These are phyloP conservation scores for Sphaerulina vaccinii DNA, from an alignment of 2,329 filamentous ascomycete species.

Conservation along the genomic window DNA sequence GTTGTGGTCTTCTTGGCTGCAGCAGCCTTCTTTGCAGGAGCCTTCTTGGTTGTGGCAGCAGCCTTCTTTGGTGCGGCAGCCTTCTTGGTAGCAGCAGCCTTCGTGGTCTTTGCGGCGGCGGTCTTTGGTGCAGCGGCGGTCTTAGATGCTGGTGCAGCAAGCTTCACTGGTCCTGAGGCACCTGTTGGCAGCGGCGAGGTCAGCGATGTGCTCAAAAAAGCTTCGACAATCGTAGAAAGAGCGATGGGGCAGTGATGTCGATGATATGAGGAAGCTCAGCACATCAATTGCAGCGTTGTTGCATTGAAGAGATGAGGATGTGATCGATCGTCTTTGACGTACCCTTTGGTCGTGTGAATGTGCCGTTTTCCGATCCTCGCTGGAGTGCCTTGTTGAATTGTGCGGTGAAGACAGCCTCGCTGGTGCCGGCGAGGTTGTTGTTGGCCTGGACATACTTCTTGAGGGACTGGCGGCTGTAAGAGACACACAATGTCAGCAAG, in stretches of 20 bases:
- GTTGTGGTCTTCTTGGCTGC: constrained; percentile 51
- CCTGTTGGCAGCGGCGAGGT: constrained; percentile 49
- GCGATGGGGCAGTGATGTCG: constrained; percentile 8
- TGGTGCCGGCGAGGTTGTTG: constrained; percentile 60
- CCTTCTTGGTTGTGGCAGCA: constrained; percentile 40
- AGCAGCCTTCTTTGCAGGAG: constrained; percentile 52
- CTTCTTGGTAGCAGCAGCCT: constrained; percentile 37
- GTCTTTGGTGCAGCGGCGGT: constrained; percentile 47
- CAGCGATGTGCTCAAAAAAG: constrained; percentile 22
- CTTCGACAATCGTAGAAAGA: constrained; percentile 4
- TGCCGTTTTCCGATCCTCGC: constrained; percentile 78
- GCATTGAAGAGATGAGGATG: constrained; percentile 16
- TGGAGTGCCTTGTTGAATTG: constrained; percentile 86
- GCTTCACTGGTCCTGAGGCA: constrained; percentile 86
- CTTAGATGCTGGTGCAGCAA: constrained; percentile 45
- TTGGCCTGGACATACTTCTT: constrained; percentile 74
- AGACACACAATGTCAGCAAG: constrained; percentile 30
- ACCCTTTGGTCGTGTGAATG: constrained; percentile 91
- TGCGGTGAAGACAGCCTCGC: constrained; percentile 61
- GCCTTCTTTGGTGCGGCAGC: constrained; percentile 52
- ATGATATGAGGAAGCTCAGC: constrained; percentile 10
- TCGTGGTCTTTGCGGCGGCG: constrained; percentile 39
- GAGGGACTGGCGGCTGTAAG: constrained; percentile 64
- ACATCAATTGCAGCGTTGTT: constrained; percentile 14
- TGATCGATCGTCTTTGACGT: constrained; percentile 43